These are phyloP conservation scores for Saturnispora hagleri DNA, from an alignment of 805 yeast genomes.

Conservation along the genomic window DNA sequence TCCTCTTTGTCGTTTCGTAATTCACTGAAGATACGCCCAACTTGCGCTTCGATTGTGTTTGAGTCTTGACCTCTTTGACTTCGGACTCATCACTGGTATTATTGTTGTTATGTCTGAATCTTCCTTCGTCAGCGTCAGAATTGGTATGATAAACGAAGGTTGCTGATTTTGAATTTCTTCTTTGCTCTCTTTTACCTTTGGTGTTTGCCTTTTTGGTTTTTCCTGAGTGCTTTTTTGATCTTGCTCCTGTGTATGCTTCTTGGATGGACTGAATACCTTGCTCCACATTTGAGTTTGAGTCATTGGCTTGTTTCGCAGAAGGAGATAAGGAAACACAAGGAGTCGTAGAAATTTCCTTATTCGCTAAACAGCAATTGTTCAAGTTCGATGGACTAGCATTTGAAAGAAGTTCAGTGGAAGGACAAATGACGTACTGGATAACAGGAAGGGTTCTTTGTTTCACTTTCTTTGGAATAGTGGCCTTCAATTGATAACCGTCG, in stretches of 20 bases:
- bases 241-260: neutral
- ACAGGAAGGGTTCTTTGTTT: constrained; percentile 2
- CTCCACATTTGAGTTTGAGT: neutral
- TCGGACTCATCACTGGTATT: neutral
- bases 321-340: neutral
- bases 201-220: neutral
- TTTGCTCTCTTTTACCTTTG: neutral
- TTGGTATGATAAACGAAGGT: neutral
- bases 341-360: neutral
- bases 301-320: neutral
- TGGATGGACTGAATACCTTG: neutral
- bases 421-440: neutral
- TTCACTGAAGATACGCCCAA: constrained; percentile 12
- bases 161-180: neutral
- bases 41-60: neutral
- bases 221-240: neutral
- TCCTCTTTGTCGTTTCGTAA: constrained; percentile 21
- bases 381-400: neutral
- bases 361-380: neutral
- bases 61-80: neutral
- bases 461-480: constrained; percentile 13
- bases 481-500: constrained; percentile 17
- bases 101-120: neutral
- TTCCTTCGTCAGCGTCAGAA: neutral
- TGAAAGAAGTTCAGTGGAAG: neutral